Percentiles rank a stretch among this genome's conserved stretches.
Evolutionary conservation across 2,329 filamentous ascomycete species (phyloP).

Genomic region (Penicillium italicum): DNA sequence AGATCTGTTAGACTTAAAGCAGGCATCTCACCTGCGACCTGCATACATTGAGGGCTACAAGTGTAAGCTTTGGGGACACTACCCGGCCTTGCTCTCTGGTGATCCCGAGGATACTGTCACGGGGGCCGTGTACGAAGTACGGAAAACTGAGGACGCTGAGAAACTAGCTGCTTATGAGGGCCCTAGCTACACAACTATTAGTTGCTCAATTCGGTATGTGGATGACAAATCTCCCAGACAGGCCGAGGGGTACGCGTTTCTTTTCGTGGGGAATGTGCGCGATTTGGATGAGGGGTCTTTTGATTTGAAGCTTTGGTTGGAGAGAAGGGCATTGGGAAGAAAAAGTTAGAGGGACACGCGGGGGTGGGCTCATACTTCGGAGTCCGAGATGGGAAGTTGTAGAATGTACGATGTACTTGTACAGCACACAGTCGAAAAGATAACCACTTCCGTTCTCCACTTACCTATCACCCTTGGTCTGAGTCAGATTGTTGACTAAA

Average conservation of each 20-base stretch:
- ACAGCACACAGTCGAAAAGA: not conserved
- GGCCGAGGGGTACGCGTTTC: constrained; percentile 4
- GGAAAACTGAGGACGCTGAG: constrained; percentile 6
- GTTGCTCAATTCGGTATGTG: constrained; percentile 10
- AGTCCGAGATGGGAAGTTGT: not conserved
- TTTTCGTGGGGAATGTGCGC: constrained; percentile 1
- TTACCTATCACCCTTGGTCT: not conserved
- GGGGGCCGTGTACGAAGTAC: constrained; percentile 19
- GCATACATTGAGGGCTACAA: constrained; percentile 19
- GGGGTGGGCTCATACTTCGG: not conserved
- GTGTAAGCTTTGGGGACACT: constrained; percentile 22
- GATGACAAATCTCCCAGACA: constrained; percentile 1
- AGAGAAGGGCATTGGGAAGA: not conserved
- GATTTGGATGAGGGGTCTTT: constrained; percentile 5
- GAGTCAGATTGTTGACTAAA: constrained; percentile 1
- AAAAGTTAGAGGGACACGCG: not conserved
- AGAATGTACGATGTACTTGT: not conserved
- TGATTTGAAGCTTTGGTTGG: not conserved
- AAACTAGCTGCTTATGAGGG: constrained; percentile 18
- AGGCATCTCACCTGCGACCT: constrained; percentile 11
- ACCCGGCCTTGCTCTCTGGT: constrained; percentile 17
- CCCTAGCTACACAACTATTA: constrained; percentile 5
- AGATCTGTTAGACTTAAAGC: constrained; percentile 17
- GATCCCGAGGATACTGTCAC: constrained; percentile 5
- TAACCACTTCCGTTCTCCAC: not conserved